Evolutionary conservation across 1,139 yeast species (phyloP), one percentile per base, ranked within the genome.

Genomic region (Debaryomyces udenii): DNA sequence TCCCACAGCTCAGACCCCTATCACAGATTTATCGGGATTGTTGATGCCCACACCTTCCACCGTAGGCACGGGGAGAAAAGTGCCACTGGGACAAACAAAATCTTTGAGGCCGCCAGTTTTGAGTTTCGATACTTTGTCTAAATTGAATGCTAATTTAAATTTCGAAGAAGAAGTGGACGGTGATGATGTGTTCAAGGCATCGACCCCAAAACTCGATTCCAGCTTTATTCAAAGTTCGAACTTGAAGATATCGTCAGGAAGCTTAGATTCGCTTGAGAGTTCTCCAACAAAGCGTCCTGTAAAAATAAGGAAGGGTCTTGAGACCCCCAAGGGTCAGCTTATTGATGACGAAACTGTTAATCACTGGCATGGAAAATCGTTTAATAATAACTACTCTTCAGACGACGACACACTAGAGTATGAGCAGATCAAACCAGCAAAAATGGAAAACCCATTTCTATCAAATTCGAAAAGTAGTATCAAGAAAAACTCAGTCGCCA

Each of bases 11-110:
- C 16, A 15, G 35, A 35, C 45, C 5, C 35, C 46, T 10, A 22
- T 14, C 31, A 36, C 28, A 9, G 34, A 31, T 26, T 37, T 36
- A 14, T 61, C 66, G 46, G 68, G 69, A 4, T 49, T 61, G 27
- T 53, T 70, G 28, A 55, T 70, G 37, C 76, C 77, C 2, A 61
- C 67, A n/a, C 75, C 74, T 2, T 66, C 74, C 1, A 68, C 70
- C 0, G 61, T 69, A 4, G 76, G 76, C 1, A 51, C 70, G 1
- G 76, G 76, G 1, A 56, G 76, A 40, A 56, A 50, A 24, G 30
- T 17, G 27, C 7, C 24, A 26, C 7, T 17, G n/a, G 37, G 38
- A 13, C 41, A 51, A 22, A 16, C 47, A 40, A 40, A 50, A 32
- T 3, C 40, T n/a, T 38, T 46, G 11, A 45, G 41, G 17, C 49